Evolutionary conservation across 2,329 filamentous ascomycete species (phyloP), one percentile per base, ranked within the genome.

Genomic region (Purpureocillium takamizusanense): DNA sequence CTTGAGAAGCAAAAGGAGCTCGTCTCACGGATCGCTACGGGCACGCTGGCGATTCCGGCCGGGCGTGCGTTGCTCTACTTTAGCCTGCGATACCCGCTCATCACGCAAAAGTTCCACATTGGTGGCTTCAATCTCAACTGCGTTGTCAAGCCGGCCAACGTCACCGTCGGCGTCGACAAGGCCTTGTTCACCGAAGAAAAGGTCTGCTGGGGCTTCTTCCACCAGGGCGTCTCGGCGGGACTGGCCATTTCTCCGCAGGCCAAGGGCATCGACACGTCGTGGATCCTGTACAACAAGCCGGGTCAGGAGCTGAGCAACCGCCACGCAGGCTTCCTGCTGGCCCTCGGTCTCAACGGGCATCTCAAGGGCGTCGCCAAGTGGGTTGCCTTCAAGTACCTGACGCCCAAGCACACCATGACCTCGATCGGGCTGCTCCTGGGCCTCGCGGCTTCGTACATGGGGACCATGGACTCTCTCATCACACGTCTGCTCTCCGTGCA

Each of bases 311-410:
- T 95, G 12, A 95, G 84, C 46, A 95, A 97, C 55, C 78, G 92
- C n/a, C 92, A 98, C 58, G 94, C 92, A 23, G 92, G 92, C 0
- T 92, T 98, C 46, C 65, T 98, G 32, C 71, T 98, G 1, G 92
- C 88, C 4, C 70, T 98, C 4, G 92, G 92, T 4, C 68, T 98
- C 17, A 95, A 95, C 51, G 94, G 92, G 0, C 94, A 98, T 62
- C 68, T 98, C n/a, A 92, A 86, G 50, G 83, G 80, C 7, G 76
- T 98, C 21, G 92, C 92, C 3, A 97, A 97, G 65, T 98, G 92
- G 90, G 83, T 98, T 32, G 90, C 89, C 8, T 98, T 97, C 73
- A 97, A 95, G 55, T 98, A 98, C 50, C 69, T 98, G n/a, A 98
- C 92, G 0, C 90, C 92, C 2, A 98, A 98, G 54, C 94, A 98